Percentiles rank a stretch among this genome's conserved stretches.
Conservation (phyloP, 2,329 filamentous ascomycete genomes). For the Pseudogymnoascus sp. region DNA sequence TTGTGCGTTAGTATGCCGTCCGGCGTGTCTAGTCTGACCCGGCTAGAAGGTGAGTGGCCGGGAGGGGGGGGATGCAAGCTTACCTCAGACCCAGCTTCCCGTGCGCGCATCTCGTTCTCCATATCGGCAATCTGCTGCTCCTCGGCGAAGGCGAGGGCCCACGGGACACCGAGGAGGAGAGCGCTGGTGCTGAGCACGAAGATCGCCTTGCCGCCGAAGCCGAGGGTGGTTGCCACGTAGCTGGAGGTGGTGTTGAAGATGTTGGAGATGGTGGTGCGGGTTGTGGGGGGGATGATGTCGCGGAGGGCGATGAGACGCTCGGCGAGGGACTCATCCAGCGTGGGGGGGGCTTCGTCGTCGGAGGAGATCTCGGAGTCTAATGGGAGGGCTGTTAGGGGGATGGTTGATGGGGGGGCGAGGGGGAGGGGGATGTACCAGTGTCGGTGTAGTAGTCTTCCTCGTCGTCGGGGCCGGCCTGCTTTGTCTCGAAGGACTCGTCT, state of each 20-base stretch:
- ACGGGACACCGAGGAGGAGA: slow-evolving; percentile 84
- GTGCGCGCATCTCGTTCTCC: slow-evolving; percentile 96
- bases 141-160: slow-evolving; percentile 85
- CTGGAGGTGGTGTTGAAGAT: slow-evolving; percentile 46
- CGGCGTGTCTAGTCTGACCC: background rate
- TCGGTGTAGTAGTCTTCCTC: slow-evolving; percentile 85
- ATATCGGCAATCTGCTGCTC: slow-evolving; percentile 96
- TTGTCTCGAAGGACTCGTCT: slow-evolving; percentile 83
- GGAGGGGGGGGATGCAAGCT: background rate
- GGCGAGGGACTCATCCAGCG: slow-evolving; percentile 49
- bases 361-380: slow-evolving; percentile 77
- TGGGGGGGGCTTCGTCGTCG: slow-evolving; percentile 57
- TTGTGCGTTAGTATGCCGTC: background rate
- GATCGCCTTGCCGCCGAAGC: slow-evolving; percentile 74
- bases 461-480: slow-evolving; percentile 58
- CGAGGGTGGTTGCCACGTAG: slow-evolving; percentile 51
- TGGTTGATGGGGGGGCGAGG: background rate
- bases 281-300: slow-evolving; percentile 67
- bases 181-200: slow-evolving; percentile 89
- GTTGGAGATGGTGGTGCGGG: slow-evolving; percentile 59
- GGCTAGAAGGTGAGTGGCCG: background rate
- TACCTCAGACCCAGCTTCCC: slow-evolving; percentile 79
- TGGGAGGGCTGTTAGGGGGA: background rate
- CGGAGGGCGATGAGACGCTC: slow-evolving; percentile 65
- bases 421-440: slow-evolving; percentile 55